Conservation (phyloP, 2,329 filamentous ascomycete species). For the Neonectria faginata region DNA sequence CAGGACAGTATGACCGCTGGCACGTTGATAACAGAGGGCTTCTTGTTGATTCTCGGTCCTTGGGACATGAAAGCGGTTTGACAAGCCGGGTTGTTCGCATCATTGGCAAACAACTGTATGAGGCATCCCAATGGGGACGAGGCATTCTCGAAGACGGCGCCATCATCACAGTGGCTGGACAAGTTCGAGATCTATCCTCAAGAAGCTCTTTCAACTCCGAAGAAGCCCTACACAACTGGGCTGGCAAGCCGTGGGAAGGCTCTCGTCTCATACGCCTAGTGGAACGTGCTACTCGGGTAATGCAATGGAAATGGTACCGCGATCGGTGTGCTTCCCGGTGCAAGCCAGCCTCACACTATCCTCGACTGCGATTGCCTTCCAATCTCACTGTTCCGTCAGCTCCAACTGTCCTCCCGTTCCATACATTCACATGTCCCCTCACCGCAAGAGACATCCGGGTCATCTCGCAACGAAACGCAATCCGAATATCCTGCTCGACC, state of each 20-base stretch:
- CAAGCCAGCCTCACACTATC: conserved; percentile 69
- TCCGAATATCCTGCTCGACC: conserved; percentile 92
- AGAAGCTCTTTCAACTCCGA: conserved; percentile 53
- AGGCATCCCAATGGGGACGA: conserved; percentile 87
- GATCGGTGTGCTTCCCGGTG: conserved; percentile 77
- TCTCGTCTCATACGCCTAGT: conserved; percentile 84
- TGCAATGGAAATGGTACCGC: conserved; percentile 88
- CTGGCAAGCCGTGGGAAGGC: conserved; percentile 86
- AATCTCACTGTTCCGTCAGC: conserved; percentile 84
- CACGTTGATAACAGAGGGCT: conserved; percentile 89
- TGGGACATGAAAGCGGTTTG: conserved; percentile 77
- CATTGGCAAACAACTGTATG: conserved; percentile 86
- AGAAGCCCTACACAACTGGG: conserved; percentile 68
- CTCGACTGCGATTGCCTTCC: conserved; percentile 77
- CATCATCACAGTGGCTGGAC: conserved; percentile 62
- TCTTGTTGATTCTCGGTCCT: conserved; percentile 77
- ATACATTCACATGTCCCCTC: conserved; percentile 95
- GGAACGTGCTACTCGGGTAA: conserved; percentile 82
- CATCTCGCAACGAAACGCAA: conserved; percentile 94
- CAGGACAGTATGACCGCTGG: conserved; percentile 85
- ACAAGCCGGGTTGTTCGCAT: conserved; percentile 92
- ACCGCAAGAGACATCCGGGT: conserved; percentile 90
- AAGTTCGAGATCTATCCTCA: conserved; percentile 57
- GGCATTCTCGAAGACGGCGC: conserved; percentile 72
- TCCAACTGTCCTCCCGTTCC: conserved; percentile 94